Base-by-base conservation (phyloP, 768 basidiomycete genomes). In the Tricholoma sp. region DNA sequence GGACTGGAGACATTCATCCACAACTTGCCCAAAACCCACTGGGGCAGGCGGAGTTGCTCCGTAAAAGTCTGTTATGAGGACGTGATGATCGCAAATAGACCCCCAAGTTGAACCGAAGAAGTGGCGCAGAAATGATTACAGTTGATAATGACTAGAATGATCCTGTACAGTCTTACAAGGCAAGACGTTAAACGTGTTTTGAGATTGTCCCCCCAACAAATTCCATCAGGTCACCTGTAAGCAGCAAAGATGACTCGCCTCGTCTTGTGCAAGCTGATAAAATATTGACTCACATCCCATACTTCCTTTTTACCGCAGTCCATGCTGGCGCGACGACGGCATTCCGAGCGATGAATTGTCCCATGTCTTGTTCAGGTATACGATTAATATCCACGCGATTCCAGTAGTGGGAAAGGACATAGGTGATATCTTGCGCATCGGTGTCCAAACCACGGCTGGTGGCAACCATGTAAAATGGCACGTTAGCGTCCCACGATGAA, bases 361-460 rank as follows among this genome's bases (percentile, higher is more conserved):
- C 83, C 91, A 93, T 93, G 66, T 93, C 91, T 57, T 85, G 82
- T 69, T 93, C 91, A 28, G 86, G 85, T 57, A 93, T 86, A 61
- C 91, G 88, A 67, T 93, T 93, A 61, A 92, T 84, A 69, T 93
- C 91, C 58, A 93, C 81, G 54, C 80, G 78, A 66, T 86, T 88
- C 90, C 91, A 92, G 65, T 86, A 89, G 54, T 82, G 83, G 56
- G 81, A 76, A 63, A 94, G 74, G 37, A 83, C 77, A 66, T 83
- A 91, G 42, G 76, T 68, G 62, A 93, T 90, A 59, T 93, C 91
- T 61, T 83, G 83, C 8, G 90, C 90, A 64, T 93, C 91, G 55
- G 80, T 74, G 55, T 90, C 87, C 20, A 76, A 75, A 36, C 82
- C 81, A 52, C 88, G 85, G 66, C 89, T 91, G 70, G 57, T 59